A percentile compares a stretch with the other conserved stretches of the same genome.
Evolutionary conservation across 768 basidiomycete species (phyloP).

Genomic region (Suillus americanus): DNA sequence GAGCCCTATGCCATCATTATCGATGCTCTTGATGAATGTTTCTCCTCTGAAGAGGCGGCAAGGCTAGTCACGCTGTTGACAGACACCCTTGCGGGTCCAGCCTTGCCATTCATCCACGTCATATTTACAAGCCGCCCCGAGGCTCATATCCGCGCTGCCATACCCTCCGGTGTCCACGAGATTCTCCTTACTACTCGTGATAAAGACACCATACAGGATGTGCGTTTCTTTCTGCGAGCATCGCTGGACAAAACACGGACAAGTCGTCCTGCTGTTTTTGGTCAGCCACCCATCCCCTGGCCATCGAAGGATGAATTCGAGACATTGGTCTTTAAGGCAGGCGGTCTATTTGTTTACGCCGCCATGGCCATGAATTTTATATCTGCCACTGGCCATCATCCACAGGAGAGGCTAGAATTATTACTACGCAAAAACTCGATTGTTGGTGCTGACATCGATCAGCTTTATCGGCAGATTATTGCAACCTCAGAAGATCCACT

Average conservation of each 20-base stretch:
- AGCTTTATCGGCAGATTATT: neutral
- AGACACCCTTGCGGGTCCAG: conserved; percentile 4
- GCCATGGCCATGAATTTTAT: conserved; percentile 19
- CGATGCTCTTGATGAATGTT: conserved; percentile 13
- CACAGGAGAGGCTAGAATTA: neutral
- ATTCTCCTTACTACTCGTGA: conserved; percentile 8
- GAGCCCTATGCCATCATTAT: conserved; percentile 5
- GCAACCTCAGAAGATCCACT: no score
- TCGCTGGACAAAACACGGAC: conserved; percentile 13
- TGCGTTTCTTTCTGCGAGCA: conserved; percentile 13
- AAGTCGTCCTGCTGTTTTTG: conserved; percentile 1
- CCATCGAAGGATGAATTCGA: conserved; percentile 16
- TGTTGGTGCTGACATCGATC: neutral
- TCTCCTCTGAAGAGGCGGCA: conserved; percentile 12
- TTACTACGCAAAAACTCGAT: neutral
- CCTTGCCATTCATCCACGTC: neutral
- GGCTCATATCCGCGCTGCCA: neutral
- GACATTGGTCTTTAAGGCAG: conserved; percentile 10
- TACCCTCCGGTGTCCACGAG: conserved; percentile 5
- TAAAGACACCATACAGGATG: conserved; percentile 12
- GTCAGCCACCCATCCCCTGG: conserved; percentile 11
- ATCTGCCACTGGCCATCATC: neutral
- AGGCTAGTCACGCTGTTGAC: neutral
- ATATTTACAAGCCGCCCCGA: neutral
- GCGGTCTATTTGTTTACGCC: conserved; percentile 16